A percentile compares a stretch with the other conserved stretches of the same genome.
phyloP scores from a whole-genome alignment of 116 monocot genomes.

The Iris pallida region DNA sequence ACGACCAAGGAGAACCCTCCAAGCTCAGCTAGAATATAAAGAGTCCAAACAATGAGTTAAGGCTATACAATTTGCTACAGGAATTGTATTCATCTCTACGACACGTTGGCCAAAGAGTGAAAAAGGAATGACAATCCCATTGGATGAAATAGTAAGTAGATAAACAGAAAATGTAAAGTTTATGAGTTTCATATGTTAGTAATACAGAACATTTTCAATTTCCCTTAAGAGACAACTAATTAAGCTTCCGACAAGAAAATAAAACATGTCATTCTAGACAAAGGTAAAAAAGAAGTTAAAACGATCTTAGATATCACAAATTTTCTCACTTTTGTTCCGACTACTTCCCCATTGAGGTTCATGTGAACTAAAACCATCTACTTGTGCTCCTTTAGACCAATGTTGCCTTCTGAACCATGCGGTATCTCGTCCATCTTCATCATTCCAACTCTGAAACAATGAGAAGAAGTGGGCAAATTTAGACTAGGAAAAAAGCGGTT shows the following conservation, averaged over 20 bases:
- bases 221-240: no score
- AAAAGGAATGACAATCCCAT: no score
- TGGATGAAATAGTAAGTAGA: no score
- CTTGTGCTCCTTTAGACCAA: slow-evolving; percentile 48
- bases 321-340: slow-evolving; percentile 48
- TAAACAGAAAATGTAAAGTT: no score
- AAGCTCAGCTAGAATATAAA: no score
- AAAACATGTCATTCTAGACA: neutral
- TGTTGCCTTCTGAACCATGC: slow-evolving; percentile 71
- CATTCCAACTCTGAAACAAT: slow-evolving; percentile 54
- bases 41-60: no score
- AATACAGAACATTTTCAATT: no score
- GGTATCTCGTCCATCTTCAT: slow-evolving; percentile 29
- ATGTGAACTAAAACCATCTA: slow-evolving; percentile 32
- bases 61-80: neutral
- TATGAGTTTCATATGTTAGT: no score
- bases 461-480: neutral
- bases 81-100: neutral
- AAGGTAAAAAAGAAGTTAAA: neutral
- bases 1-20: no score
- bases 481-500: no score
- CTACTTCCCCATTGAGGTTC: slow-evolving; percentile 29
- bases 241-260: no score
- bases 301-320: slow-evolving; percentile 1
- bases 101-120: neutral